Evolutionary conservation across 2,329 filamentous ascomycete genomes (phyloP), one percentile per base, ranked within the genome.

Genomic region (Paracorniculantispora psalliotae): DNA sequence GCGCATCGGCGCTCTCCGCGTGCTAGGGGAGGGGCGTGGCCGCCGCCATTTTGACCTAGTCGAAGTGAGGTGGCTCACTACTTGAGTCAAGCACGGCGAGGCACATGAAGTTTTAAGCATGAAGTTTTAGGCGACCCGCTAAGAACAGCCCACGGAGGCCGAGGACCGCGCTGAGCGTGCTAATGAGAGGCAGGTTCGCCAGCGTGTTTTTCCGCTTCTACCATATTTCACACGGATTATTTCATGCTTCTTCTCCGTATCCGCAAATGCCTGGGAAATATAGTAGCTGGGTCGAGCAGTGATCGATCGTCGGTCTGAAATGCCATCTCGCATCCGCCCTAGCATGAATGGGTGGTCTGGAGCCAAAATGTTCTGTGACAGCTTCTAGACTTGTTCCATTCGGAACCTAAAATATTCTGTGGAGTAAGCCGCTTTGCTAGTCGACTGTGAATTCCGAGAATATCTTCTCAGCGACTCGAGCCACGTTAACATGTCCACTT

Each of bases 301-400:
- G 25, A 46, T 46, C 19, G 26, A 21, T 46, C 39, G 26, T 6
- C n/a, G 26, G 26, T 23, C 26, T 54, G 21, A 4, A 21, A 33
- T 26, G n/a, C n/a, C n/a, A n/a, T n/a, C n/a, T n/a, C n/a, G 25
- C 7, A 17, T 25, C 39, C 33, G 6, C 9, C 26, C 21, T 54
- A 17, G 37, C 19, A 10, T 4, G 13, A 30, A 30, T 30, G 30
- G 48, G 3, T 13, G 8, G 47, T 8, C n/a, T 35, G 19, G 30
- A 37, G 48, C 44, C 44, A 47, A 43, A 53, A 28, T 28, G 21
- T 56, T 48, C 30, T n/a, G 21, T 21, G 30, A 56, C 30, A 28
- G 30, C 53, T 56, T 56, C 53, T 48, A 56, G 53, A 39, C 44
- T 39, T 39, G 15, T 56, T 56, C 44, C 33, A 39, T 48, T 28